phyloP scores from a whole-genome alignment of 2,329 filamentous ascomycete genomes.

The Neoscytalidium dimidiatum region DNA sequence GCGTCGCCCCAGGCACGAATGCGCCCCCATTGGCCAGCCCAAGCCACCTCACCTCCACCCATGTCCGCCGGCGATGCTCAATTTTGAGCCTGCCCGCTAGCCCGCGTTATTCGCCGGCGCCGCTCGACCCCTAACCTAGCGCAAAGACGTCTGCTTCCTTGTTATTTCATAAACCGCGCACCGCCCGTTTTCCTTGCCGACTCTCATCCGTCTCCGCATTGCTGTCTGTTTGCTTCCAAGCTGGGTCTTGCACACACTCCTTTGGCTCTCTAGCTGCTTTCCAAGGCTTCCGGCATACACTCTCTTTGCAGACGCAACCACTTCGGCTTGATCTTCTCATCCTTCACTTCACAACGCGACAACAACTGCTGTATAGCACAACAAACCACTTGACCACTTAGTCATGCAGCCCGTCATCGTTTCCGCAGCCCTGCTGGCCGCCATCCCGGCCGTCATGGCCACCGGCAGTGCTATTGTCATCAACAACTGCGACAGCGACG shows the following conservation, averaged over 20 bases:
- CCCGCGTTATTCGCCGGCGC: constrained; percentile 36
- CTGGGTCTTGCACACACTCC: constrained; percentile 39
- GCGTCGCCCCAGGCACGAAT: constrained; percentile 21
- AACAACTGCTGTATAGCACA: not conserved
- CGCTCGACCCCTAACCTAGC: constrained; percentile 26
- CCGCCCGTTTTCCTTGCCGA: constrained; percentile 31
- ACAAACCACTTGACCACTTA: not conserved
- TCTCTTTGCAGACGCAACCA: constrained; percentile 28
- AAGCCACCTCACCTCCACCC: constrained; percentile 17
- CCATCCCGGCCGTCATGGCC: constrained; percentile 26
- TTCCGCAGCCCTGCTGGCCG: constrained; percentile 34
- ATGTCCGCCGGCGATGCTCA: constrained; percentile 23
- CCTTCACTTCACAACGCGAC: not conserved
- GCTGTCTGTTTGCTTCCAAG: constrained; percentile 31
- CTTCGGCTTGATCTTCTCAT: not conserved
- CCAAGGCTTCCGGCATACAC: constrained; percentile 42
- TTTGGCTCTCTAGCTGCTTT: constrained; percentile 44
- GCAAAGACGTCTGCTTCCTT: constrained; percentile 13
- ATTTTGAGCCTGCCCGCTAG: constrained; percentile 24
- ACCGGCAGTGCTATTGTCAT: constrained; percentile 31
- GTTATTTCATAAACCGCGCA: constrained; percentile 36
- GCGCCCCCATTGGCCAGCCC: constrained; percentile 18
- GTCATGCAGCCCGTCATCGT: constrained; percentile 38
- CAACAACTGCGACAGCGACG: constrained; percentile 41
- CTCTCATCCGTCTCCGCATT: constrained; percentile 22